Evolutionary conservation across 495 filamentous ascomycete genomes (phyloP), one percentile per base, ranked within the genome.

Genomic region (Neurospora intermedia): DNA sequence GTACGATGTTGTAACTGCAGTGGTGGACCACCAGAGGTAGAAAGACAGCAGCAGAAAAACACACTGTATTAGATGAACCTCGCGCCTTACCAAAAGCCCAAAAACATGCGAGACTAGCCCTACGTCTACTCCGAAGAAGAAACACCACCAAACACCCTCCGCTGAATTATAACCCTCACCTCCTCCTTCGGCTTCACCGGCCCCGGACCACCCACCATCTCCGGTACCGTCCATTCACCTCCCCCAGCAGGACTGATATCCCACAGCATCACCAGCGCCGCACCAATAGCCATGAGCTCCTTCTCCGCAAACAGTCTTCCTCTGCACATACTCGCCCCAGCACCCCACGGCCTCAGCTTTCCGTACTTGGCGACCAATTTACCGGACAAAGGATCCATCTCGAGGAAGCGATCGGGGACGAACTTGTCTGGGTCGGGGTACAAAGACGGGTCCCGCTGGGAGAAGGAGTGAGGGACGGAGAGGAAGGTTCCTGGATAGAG

Each of bases 241-340:
- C 48, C 71, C 8, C 27, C 54, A 27, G 73, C 76, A 0, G 73
- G 74, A 27, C 42, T 72, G 13, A 77, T 75, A 54, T 76, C 75
- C 75, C 75, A 77, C 15, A 77, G 59, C 43, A 41, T 74, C 6
- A 77, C 38, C 40, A 77, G 43, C 3, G 75, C 71, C 7, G 75
- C 74, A 5, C 71, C 69, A 15, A 76, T 18, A 69, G 71, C 31
- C 18, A 76, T 27, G 31, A 77, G 70, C n/a, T 77, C 75, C 75
- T 73, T 77, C 59, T 77, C 75, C 4, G 75, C 75, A 76, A 77
- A 77, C 4, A 72, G 46, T 16, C 74, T 39, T 43, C 75, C 75
- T 59, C 73, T 73, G 38, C 75, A 77, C 41, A 73, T 76, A 13
- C n/a, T 41, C 5, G 69, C 42, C 10, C 75, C 75, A 0, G 41